phyloP scores from a whole-genome alignment of 805 yeast species.

The Candida taoyuanica region DNA sequence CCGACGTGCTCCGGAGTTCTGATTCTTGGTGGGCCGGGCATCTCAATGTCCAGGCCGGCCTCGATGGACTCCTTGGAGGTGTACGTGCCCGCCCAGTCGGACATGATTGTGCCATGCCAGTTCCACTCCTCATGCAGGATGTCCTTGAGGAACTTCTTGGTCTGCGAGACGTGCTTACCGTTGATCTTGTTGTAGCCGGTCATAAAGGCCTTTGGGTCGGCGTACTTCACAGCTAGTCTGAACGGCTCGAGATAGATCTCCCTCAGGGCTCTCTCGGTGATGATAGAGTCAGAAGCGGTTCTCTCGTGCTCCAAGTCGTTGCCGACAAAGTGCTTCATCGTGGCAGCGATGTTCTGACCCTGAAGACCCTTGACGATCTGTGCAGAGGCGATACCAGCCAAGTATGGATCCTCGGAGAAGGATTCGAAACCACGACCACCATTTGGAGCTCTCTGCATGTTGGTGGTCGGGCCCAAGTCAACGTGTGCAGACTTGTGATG shows the following conservation, averaged over 20 bases:
- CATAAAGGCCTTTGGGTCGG: conserved; percentile 53
- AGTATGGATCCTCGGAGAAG: conserved; percentile 55
- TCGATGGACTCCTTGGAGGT: conserved; percentile 40
- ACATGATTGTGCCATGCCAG: conserved; percentile 48
- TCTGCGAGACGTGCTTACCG: conserved; percentile 50
- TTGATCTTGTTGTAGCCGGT: conserved; percentile 59
- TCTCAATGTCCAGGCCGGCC: conserved; percentile 56
- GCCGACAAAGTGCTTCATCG: conserved; percentile 48
- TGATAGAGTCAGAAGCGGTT: conserved; percentile 38
- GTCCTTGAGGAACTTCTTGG: conserved; percentile 36
- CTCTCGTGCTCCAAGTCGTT: conserved; percentile 57
- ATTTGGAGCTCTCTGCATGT: conserved; percentile 51
- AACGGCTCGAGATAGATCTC: conserved; percentile 59
- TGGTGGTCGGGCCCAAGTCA: conserved; percentile 45
- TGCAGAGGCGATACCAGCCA: conserved; percentile 43
- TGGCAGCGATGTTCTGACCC: conserved; percentile 43
- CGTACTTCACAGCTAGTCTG: conserved; percentile 47
- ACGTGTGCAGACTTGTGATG: conserved; percentile 48
- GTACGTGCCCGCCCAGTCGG: conserved; percentile 61
- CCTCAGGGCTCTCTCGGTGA: conserved; percentile 55
- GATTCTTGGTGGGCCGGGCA: conserved; percentile 58
- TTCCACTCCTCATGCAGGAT: conserved; percentile 51
- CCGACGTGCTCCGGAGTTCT: conserved; percentile 34
- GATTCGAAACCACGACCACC: conserved; percentile 65
- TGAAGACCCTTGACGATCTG: conserved; percentile 52